A percentile compares a stretch with the other conserved stretches of the same genome.
phyloP scores from a whole-genome alignment of 23 red algal genomes.

The Cyanidium caldarium region DNA sequence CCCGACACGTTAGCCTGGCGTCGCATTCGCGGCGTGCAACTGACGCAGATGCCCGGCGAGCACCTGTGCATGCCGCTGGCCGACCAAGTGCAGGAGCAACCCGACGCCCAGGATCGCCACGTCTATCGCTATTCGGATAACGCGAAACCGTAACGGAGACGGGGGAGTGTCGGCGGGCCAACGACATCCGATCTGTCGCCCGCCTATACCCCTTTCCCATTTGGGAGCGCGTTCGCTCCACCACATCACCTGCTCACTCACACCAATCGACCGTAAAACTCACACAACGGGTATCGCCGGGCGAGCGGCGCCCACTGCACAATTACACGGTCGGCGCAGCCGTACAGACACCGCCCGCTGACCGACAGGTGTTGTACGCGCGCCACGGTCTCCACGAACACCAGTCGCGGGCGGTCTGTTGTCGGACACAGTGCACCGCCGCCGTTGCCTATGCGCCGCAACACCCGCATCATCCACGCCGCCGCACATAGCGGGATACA shows the following conservation, averaged over 20 bases:
- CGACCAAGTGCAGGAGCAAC: not conserved
- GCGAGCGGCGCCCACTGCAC: conserved; percentile 59
- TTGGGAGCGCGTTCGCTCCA: no score
- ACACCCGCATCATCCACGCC: not conserved
- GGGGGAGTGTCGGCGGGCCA: no score
- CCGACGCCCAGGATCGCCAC: not conserved
- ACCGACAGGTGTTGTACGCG: conserved; percentile 39
- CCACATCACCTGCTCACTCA: no score
- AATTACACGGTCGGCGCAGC: conserved; percentile 58
- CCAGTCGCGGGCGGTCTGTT: not conserved
- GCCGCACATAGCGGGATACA: conserved; percentile 4
- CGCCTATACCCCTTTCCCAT: no score
- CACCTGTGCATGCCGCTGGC: not conserved
- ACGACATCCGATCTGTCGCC: no score
- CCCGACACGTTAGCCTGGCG: not conserved
- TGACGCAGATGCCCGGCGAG: not conserved
- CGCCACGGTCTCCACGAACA: conserved; percentile 96
- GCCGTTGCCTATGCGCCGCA: not conserved
- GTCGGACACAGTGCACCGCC: not conserved
- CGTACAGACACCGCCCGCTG: conserved; percentile 34
- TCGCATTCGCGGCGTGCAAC: conserved; percentile 2
- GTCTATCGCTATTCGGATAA: not conserved
- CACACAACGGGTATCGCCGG: conserved; percentile 14
- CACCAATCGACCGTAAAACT: conserved; percentile 47
- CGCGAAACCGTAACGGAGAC: no score